Conservation (phyloP, 2,329 filamentous ascomycete genomes). For the Colletotrichum limetticola region DNA sequence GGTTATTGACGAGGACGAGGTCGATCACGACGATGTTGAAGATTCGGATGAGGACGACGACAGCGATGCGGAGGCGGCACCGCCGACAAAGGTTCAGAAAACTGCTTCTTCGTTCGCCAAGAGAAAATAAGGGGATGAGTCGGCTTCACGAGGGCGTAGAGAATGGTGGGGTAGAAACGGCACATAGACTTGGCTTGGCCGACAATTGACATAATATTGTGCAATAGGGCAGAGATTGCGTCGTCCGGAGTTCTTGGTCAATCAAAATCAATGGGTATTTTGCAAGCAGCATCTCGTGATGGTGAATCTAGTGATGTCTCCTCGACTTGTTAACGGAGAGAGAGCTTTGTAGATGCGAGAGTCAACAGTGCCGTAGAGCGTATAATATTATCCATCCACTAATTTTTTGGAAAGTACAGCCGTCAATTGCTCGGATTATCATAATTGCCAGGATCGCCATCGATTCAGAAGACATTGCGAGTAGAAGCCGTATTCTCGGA, state of each 20-base stretch:
- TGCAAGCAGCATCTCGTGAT: not conserved
- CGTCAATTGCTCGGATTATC: too few species aligned
- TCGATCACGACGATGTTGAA: constrained; percentile 67
- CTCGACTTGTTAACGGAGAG: not conserved
- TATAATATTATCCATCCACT: too few species aligned
- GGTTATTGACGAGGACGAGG: constrained; percentile 67
- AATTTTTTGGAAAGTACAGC: too few species aligned
- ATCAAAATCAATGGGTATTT: constrained; percentile 18
- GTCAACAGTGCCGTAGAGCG: too few species aligned
- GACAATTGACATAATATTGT: constrained; percentile 35
- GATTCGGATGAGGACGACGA: constrained; percentile 68
- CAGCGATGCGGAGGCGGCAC: constrained; percentile 60
- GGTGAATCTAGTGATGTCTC: not conserved
- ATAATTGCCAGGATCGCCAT: not conserved
- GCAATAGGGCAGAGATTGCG: constrained; percentile 25
- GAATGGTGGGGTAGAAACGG: constrained; percentile 20
- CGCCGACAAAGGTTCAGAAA: constrained; percentile 58
- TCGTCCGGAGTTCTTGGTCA: constrained; percentile 29
- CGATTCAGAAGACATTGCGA: too few species aligned
- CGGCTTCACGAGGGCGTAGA: not conserved
- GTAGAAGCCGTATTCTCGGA: not conserved
- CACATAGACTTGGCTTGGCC: constrained; percentile 34
- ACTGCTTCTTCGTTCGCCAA: constrained; percentile 48
- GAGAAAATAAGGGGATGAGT: constrained; percentile 45
- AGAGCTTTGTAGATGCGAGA: not conserved